Evolutionary conservation across 257 asterid genomes (phyloP), one percentile per base, ranked within the genome.

Genomic region (Henckelia pumila): DNA sequence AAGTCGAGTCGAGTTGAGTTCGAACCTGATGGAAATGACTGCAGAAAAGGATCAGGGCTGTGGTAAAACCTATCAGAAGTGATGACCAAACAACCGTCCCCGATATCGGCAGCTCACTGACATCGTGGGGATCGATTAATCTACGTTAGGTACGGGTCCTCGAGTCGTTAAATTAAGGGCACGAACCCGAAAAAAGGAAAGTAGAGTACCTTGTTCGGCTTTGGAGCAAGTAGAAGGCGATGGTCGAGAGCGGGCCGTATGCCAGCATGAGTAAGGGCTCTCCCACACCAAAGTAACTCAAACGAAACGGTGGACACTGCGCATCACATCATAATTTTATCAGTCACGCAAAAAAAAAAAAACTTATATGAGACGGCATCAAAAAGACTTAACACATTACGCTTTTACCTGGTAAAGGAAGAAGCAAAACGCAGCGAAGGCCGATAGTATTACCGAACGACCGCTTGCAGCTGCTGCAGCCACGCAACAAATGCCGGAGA

Each of bases 1-100:
- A 3, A n/a, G n/a, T n/a, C 0, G 52, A 13, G 52, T 40, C 7
- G 1, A n/a, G n/a, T n/a, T n/a, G 52, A 40, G 52, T 40, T 40
- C n/a, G 52, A 0, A 86, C 94, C 88, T 82, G 89, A 57, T 87
- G 95, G 73, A 87, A 87, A 76, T 87, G 95, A 37, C 95, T 87
- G 23, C 87, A 82, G 70, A 84, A 82, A 55, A 87, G 88, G 82
- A 87, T 87, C 60, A 87, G 70, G 66, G 87, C 61, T n/a, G 95
- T 79, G 6, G 87, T 87, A 8, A 79, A 55, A 21, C 95, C 91
- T 57, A 87, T 85, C 56, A 87, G 84, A 55, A 77, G 20, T 6
- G 95, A 87, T 29, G 90, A 69, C 57, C 86, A 80, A 35, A 82
- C 71, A 25, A 79, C 24, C 17, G 82, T 76, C 71, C 66, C 61